phyloP scores from a whole-genome alignment of 345 rosid genomes.

The Syzygium jambos region DNA sequence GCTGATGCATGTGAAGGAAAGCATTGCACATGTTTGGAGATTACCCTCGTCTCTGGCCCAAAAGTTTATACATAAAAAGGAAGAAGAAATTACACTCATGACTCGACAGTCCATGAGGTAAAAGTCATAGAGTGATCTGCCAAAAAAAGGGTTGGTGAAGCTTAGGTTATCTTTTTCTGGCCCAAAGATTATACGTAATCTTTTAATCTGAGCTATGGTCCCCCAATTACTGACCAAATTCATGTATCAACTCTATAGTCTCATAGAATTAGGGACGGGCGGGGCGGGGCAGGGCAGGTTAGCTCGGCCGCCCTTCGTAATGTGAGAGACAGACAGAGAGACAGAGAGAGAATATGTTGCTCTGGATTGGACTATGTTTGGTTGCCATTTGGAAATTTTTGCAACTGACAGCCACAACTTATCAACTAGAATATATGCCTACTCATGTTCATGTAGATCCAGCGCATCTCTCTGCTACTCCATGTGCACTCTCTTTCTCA shows the following conservation, averaged over 20 bases:
- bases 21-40: not conserved
- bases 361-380: not conserved
- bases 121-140: not conserved
- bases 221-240: not conserved
- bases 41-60: not conserved
- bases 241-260: not conserved
- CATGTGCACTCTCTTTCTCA: not conserved
- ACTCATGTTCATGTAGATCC: not conserved
- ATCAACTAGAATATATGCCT: not conserved
- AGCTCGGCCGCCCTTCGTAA: not conserved
- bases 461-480: not conserved
- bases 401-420: not conserved
- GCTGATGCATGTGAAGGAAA: not conserved
- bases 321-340: not conserved
- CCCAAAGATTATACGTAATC: not conserved
- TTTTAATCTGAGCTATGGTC: not conserved
- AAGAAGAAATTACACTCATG: not conserved
- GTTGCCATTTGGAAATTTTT: not conserved
- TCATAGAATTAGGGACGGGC: not conserved
- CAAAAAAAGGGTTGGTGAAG: not conserved
- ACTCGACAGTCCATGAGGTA: not conserved
- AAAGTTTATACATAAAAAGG: not conserved
- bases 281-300: not conserved
- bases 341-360: not conserved
- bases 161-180: not conserved